Conservation (phyloP, 805 yeast genomes). For the Kluyveromyces lactis region DNA sequence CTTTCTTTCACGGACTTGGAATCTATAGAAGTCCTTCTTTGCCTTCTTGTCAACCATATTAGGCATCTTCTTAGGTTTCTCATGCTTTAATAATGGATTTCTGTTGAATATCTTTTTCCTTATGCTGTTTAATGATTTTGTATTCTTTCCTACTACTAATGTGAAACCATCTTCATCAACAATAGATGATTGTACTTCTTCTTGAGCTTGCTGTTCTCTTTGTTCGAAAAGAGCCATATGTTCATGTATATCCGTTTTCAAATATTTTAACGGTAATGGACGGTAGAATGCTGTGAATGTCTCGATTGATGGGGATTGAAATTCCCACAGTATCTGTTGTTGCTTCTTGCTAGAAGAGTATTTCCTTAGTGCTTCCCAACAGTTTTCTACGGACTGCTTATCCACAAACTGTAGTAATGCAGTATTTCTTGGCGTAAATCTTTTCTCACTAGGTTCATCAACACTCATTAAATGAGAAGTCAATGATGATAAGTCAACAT, state of each 20-base stretch:
- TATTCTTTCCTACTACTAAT: constrained; percentile 76
- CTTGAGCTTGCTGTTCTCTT: constrained; percentile 56
- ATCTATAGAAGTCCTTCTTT: constrained; percentile 87
- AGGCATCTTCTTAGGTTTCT: constrained; percentile 14
- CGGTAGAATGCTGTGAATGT: constrained; percentile 37
- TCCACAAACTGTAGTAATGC: constrained; percentile 72
- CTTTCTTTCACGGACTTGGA: constrained; percentile 90
- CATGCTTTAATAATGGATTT: constrained; percentile 28
- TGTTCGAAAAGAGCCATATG: constrained; percentile 60
- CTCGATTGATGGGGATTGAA: constrained; percentile 28
- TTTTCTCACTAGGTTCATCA: constrained; percentile 21
- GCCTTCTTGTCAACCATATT: constrained; percentile 53
- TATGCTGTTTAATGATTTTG: constrained; percentile 54
- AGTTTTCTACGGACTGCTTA: constrained; percentile 46
- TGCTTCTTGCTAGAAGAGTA: constrained; percentile 48
- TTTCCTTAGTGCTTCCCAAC: constrained; percentile 48
- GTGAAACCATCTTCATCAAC: constrained; percentile 96
- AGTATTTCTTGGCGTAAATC: constrained; percentile 62
- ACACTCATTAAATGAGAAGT: constrained; percentile 47
- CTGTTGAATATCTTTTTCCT: constrained; percentile 27
- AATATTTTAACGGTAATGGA: constrained; percentile 39
- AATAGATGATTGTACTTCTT: constrained; percentile 44
- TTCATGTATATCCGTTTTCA: constrained; percentile 49
- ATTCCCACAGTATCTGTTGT: constrained; percentile 26
- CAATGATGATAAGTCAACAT: constrained; percentile 46